A percentile compares a stretch with the other conserved stretches of the same genome.
phyloP scores from a whole-genome alignment of 176 grass and related monocot genomes.

The Tillandsia leiboldiana region DNA sequence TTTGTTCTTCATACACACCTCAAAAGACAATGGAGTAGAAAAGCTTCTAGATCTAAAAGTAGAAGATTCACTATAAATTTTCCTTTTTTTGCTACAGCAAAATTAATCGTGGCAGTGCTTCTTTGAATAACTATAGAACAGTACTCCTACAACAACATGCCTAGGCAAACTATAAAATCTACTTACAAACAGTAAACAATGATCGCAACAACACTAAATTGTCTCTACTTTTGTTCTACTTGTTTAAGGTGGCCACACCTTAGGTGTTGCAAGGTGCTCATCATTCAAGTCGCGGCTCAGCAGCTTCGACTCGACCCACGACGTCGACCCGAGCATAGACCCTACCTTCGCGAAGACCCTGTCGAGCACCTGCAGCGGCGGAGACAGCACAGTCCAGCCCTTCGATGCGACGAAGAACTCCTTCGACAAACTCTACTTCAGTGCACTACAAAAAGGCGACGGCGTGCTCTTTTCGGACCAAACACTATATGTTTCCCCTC shows the following conservation, averaged over 20 bases:
- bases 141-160: too few relatives aligned
- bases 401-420: slow-evolving; percentile 51
- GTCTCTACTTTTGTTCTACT: background rate
- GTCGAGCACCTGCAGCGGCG: slow-evolving; percentile 29
- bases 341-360: slow-evolving; percentile 18
- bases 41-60: too few relatives aligned
- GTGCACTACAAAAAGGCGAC: slow-evolving; percentile 39
- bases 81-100: too few relatives aligned
- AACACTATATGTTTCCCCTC: slow-evolving; percentile 48
- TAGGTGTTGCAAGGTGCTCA: slow-evolving; percentile 55
- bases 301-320: slow-evolving; percentile 4
- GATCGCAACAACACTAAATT: background rate
- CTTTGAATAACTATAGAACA: too few relatives aligned
- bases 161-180: too few relatives aligned
- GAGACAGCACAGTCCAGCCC: slow-evolving; percentile 32
- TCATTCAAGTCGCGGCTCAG: slow-evolving; percentile 39
- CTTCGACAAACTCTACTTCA: slow-evolving; percentile 65
- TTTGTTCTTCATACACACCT: too few relatives aligned
- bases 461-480: slow-evolving; percentile 73
- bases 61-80: too few relatives aligned
- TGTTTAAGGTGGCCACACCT: slow-evolving; percentile 64
- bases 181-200: too few relatives aligned
- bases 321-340: slow-evolving; percentile 41
- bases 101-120: too few relatives aligned
- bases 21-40: too few relatives aligned